These are phyloP conservation scores for Phytophthora sojae DNA, from an alignment of 352 stramenopile species.

Conservation along the genomic window DNA sequence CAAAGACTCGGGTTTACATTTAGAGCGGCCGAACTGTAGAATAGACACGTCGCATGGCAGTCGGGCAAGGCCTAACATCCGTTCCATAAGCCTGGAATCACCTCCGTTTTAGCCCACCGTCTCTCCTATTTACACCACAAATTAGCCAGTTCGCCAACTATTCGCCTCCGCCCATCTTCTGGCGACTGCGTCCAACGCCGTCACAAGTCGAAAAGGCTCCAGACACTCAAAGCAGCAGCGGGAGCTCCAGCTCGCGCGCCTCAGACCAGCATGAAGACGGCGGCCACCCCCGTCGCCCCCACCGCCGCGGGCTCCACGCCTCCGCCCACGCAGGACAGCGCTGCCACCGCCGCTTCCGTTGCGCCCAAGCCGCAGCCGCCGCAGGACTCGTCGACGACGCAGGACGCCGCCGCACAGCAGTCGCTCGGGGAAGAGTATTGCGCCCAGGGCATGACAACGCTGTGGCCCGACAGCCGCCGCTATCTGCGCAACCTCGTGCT, in stretches of 20 bases:
- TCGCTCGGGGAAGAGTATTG: background rate
- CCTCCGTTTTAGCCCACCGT: background rate
- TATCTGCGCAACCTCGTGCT: conserved; percentile 71
- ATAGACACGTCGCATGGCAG: background rate
- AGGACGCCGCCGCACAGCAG: conserved; percentile 24
- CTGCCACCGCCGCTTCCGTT: conserved; percentile 1
- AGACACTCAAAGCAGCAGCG: conserved; percentile 5
- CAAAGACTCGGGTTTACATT: background rate
- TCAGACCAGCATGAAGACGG: conserved; percentile 33
- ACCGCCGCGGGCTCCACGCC: conserved; percentile 4
- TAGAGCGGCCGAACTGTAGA: background rate
- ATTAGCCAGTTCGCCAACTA: conserved; percentile 18
- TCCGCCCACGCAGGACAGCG: conserved; percentile 22
- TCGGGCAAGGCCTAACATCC: too few relatives aligned
- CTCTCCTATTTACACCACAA: background rate
- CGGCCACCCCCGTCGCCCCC: conserved; percentile 34
- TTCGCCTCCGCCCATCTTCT: background rate
- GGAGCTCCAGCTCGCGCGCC: background rate
- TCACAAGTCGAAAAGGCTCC: conserved; percentile 32
- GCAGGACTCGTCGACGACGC: conserved; percentile 25
- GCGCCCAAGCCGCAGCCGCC: conserved; percentile 9
- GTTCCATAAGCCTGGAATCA: background rate
- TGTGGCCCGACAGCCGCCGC: conserved; percentile 69
- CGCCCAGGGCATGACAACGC: conserved; percentile 64
- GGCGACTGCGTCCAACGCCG: background rate